These are phyloP conservation scores for Raffaelea arxii DNA, from an alignment of 2,329 filamentous ascomycete genomes.

Conservation along the genomic window DNA sequence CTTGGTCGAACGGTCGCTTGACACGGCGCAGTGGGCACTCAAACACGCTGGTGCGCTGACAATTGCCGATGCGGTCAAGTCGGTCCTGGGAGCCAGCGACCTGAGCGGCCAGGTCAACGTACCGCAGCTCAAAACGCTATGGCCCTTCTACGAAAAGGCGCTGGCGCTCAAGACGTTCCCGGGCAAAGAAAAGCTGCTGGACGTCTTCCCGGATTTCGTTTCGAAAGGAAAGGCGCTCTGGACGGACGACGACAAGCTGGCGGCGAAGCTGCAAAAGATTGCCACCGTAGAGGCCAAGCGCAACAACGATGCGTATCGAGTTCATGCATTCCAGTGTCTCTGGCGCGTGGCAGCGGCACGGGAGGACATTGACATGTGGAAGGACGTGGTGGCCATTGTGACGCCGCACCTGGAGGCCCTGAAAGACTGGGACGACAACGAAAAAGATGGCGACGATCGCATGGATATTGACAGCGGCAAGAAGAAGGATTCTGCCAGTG, in stretches of 20 bases:
- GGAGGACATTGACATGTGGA: slow-evolving; percentile 64
- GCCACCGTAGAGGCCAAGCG: slow-evolving; percentile 80
- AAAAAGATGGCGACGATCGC: slow-evolving; percentile 13
- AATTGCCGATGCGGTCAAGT: slow-evolving; percentile 61
- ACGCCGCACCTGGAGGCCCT: slow-evolving; percentile 51
- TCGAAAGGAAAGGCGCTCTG: slow-evolving; percentile 52
- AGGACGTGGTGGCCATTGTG: slow-evolving; percentile 56
- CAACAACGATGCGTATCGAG: slow-evolving; percentile 76
- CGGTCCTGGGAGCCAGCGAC: slow-evolving; percentile 51
- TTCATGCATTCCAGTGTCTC: slow-evolving; percentile 61
- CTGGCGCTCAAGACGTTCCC: slow-evolving; percentile 84
- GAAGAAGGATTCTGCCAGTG: slow-evolving; percentile 4
- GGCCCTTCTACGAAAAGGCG: slow-evolving; percentile 75
- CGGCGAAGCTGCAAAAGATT: slow-evolving; percentile 67
- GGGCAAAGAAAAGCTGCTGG: slow-evolving; percentile 78
- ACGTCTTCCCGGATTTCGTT: slow-evolving; percentile 70
- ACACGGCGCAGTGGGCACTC: slow-evolving; percentile 78
- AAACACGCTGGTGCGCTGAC: slow-evolving; percentile 82
- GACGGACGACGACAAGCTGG: slow-evolving; percentile 39
- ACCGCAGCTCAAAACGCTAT: slow-evolving; percentile 54
- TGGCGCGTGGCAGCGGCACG: slow-evolving; percentile 62
- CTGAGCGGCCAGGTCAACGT: slow-evolving; percentile 49
- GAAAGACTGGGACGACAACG: slow-evolving; percentile 50
- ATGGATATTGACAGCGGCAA: slow-evolving; percentile 6
- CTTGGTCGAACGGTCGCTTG: slow-evolving; percentile 58